Conservation (phyloP, 805 yeast species). For the Hermanozyma aechmeae region DNA sequence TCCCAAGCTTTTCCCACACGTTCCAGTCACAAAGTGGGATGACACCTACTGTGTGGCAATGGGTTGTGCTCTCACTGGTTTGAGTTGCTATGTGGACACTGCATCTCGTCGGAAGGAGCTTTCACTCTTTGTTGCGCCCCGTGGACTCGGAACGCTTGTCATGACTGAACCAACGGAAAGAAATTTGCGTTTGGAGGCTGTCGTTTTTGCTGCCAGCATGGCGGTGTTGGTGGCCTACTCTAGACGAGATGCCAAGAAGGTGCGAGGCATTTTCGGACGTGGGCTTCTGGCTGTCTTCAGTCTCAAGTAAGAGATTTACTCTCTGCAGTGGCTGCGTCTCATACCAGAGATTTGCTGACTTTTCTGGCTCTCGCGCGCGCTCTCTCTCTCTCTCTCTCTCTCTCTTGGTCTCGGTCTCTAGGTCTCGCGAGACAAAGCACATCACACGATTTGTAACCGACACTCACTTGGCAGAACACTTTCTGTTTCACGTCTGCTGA, state of each 20-base stretch:
- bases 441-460: too few relatives aligned
- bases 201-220: conserved; percentile 24
- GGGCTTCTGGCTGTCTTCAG: conserved; percentile 15
- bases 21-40: conserved; percentile 26
- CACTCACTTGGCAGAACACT: too few relatives aligned
- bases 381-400: too few relatives aligned
- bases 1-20: conserved; percentile 28
- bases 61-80: conserved; percentile 35
- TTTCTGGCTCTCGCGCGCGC: too few relatives aligned
- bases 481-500: too few relatives aligned
- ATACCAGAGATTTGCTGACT: too few relatives aligned
- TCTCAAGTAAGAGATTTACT: too few relatives aligned
- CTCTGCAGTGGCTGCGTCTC: too few relatives aligned
- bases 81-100: conserved; percentile 31
- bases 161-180: conserved; percentile 15
- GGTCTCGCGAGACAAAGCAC: too few relatives aligned
- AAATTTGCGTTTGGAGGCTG: conserved; percentile 18
- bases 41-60: conserved; percentile 27
- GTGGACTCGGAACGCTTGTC: conserved; percentile 26
- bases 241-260: conserved; percentile 16
- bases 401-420: too few relatives aligned
- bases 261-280: conserved; percentile 28
- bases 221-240: conserved; percentile 28
- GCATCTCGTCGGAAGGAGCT: conserved; percentile 36
- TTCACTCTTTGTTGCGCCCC: conserved; percentile 38